Conservation (phyloP, 2,329 filamentous ascomycete species). For the Pseudogymnoascus sp. region DNA sequence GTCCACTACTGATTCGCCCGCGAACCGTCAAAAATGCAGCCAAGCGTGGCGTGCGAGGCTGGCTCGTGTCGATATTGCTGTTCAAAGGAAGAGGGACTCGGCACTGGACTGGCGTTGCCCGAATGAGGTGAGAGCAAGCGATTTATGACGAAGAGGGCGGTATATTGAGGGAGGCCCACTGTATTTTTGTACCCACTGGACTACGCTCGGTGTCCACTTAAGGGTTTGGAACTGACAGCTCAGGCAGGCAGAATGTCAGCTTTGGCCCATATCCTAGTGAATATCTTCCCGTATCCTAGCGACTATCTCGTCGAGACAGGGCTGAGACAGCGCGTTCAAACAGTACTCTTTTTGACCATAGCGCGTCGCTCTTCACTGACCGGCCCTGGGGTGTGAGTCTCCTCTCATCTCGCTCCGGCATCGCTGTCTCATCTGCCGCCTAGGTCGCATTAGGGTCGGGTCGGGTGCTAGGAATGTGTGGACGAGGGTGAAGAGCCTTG, state of each 20-base stretch:
- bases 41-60: neutral
- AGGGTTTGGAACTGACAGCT: neutral
- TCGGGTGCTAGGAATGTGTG: neutral
- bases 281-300: neutral
- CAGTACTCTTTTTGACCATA: neutral
- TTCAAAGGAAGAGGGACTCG: neutral
- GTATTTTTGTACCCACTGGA: neutral
- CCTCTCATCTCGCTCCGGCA: neutral
- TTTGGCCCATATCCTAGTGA: neutral
- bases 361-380: neutral
- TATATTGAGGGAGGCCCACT: neutral
- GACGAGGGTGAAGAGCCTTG: neutral
- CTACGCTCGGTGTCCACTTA: neutral
- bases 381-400: neutral
- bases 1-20: neutral
- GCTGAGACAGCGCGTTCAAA: neutral
- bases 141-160: neutral
- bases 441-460: neutral
- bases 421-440: conserved; percentile 4
- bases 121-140: neutral
- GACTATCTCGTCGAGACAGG: neutral
- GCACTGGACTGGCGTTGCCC: neutral
- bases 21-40: neutral
- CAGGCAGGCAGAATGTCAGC: neutral
- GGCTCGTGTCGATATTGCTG: neutral